A percentile compares a stretch with the other conserved stretches of the same genome.
Conservation (phyloP, 768 basidiomycete species). For the Rhodosporidiobolus sp. region DNA sequence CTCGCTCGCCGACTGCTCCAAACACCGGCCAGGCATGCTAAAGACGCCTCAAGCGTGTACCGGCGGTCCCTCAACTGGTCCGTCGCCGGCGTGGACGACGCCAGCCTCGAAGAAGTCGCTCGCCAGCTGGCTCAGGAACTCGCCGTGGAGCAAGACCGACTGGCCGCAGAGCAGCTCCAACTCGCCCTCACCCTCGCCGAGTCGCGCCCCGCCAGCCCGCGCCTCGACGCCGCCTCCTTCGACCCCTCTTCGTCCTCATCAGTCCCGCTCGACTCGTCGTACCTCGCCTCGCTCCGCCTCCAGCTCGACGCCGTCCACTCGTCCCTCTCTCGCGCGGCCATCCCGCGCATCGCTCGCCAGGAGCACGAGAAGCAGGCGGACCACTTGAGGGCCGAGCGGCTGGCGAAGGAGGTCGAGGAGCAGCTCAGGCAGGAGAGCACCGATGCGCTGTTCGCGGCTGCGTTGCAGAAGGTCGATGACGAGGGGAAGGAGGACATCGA, state of each 20-base stretch:
- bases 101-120: neutral
- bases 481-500: slow-evolving; percentile 10
- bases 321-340: neutral
- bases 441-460: neutral
- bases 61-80: too few species aligned
- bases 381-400: neutral
- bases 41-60: too few species aligned
- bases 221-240: neutral
- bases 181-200: slow-evolving; percentile 1
- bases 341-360: neutral
- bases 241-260: neutral
- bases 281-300: neutral
- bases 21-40: too few species aligned
- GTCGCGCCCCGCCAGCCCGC: neutral
- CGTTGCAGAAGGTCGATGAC: slow-evolving; percentile 6
- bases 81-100: too few species aligned
- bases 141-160: neutral
- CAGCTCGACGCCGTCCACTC: slow-evolving; percentile 2
- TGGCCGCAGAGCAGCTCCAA: slow-evolving; percentile 1
- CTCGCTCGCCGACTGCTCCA: too few species aligned
- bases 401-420: neutral
- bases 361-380: neutral
- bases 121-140: neutral
- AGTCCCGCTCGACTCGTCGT: neutral
- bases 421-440: neutral